Percentiles rank a stretch among this genome's conserved stretches.
Conservation (phyloP, 2,329 filamentous ascomycete species). For the Penicillium sp. region DNA sequence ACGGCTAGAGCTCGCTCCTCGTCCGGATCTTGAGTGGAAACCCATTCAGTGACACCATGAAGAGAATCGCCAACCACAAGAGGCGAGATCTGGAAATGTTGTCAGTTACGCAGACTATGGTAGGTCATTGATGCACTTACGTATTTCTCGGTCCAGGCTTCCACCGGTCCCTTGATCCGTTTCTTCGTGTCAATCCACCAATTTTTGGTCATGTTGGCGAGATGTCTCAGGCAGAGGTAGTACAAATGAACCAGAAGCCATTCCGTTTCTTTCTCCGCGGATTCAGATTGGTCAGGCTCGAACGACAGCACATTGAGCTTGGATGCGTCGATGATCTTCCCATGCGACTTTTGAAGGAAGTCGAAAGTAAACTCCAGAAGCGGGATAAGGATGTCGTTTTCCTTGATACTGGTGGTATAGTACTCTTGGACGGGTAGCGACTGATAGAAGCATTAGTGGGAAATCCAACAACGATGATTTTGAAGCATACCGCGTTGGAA, state of each 20-base stretch:
- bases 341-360: constrained; percentile 74
- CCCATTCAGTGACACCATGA: constrained; percentile 42
- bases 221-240: constrained; percentile 74
- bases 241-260: constrained; percentile 84
- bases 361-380: constrained; percentile 80
- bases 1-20: constrained; percentile 58
- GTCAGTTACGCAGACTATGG: constrained; percentile 8
- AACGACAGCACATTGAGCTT: constrained; percentile 70
- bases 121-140: constrained; percentile 57
- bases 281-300: constrained; percentile 58
- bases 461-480: background rate
- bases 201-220: constrained; percentile 72
- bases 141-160: constrained; percentile 80
- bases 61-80: constrained; percentile 42
- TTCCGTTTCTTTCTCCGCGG: constrained; percentile 70
- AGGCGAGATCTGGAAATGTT: constrained; percentile 39
- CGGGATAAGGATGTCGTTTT: constrained; percentile 64
- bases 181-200: constrained; percentile 84
- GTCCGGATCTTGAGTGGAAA: constrained; percentile 45
- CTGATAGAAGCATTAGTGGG: constrained; percentile 34
- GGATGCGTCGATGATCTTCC: constrained; percentile 66
- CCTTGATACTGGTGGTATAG: constrained; percentile 76
- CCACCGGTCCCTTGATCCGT: constrained; percentile 74
- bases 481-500: constrained; percentile 55
- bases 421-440: constrained; percentile 79